phyloP scores from a whole-genome alignment of 768 basidiomycete genomes.

The Neoboletus magnificus region DNA sequence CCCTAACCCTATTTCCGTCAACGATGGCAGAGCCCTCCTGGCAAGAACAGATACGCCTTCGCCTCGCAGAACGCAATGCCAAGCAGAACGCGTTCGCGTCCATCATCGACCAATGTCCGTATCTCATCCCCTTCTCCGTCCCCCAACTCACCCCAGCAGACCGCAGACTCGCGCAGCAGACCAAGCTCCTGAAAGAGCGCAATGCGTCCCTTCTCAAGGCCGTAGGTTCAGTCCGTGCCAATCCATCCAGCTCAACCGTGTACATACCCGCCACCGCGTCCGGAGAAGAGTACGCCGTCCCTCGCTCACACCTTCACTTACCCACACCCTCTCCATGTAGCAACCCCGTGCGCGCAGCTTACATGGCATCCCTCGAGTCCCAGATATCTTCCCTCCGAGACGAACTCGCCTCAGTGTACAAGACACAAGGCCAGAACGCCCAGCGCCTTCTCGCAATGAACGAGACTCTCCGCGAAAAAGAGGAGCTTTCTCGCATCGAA shows the following conservation, averaged over 20 bases:
- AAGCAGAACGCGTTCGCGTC: slow-evolving; percentile 77
- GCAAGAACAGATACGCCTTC: slow-evolving; percentile 77
- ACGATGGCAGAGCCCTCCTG: slow-evolving; percentile 80
- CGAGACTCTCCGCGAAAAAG: slow-evolving; percentile 91
- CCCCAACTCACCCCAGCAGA: slow-evolving; percentile 47
- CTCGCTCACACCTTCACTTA: background rate
- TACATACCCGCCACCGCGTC: slow-evolving; percentile 50
- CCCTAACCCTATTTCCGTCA: slow-evolving; percentile 26
- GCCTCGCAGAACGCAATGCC: slow-evolving; percentile 80
- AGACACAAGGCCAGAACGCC: slow-evolving; percentile 93
- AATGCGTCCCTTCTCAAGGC: slow-evolving; percentile 87
- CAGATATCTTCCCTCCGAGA: slow-evolving; percentile 90
- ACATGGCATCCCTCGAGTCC: slow-evolving; percentile 87
- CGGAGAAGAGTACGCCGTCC: slow-evolving; percentile 63
- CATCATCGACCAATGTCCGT: slow-evolving; percentile 90
- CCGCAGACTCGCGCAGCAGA: slow-evolving; percentile 87
- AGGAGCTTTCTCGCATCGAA: slow-evolving; percentile 80
- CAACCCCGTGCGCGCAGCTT: slow-evolving; percentile 82
- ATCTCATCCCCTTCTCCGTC: background rate
- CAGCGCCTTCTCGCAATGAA: slow-evolving; percentile 92
- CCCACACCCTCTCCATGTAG: slow-evolving; percentile 35
- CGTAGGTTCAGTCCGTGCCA: slow-evolving; percentile 66
- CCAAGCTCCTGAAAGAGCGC: slow-evolving; percentile 86
- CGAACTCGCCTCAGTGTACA: slow-evolving; percentile 92
- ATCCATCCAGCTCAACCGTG: slow-evolving; percentile 60